A percentile compares a stretch with the other conserved stretches of the same genome.
Evolutionary conservation across 352 stramenopile genomes (phyloP).

Genomic region (Globisporangium iwayamae): DNA sequence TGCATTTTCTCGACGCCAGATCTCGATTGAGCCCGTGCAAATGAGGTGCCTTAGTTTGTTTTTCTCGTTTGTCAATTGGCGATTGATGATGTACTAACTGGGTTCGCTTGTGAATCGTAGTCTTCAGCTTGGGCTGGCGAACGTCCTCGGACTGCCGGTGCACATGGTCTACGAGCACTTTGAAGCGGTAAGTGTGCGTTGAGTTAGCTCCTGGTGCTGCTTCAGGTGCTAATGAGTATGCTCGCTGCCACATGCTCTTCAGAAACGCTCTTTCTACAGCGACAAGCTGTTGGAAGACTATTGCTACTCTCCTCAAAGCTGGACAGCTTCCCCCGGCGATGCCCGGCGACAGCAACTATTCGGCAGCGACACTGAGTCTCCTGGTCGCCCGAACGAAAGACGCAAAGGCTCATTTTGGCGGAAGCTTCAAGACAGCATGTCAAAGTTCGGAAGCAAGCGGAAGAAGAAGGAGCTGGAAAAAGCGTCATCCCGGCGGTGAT

Average conservation of each 20-base stretch:
- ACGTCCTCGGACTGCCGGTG: slow-evolving; percentile 60
- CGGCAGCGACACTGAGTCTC: slow-evolving; percentile 57
- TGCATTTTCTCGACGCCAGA: slow-evolving; percentile 47
- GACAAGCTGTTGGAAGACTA: slow-evolving; percentile 82
- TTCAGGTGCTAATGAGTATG: not conserved
- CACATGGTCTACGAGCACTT: slow-evolving; percentile 74
- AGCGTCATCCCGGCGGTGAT: slow-evolving; percentile 3
- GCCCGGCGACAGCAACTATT: slow-evolving; percentile 67
- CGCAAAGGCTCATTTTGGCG: slow-evolving; percentile 58
- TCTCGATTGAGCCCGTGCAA: slow-evolving; percentile 73
- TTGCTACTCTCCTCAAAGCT: slow-evolving; percentile 82
- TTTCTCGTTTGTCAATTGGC: not conserved
- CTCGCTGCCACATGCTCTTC: not conserved
- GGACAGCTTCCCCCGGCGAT: slow-evolving; percentile 72
- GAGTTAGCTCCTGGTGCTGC: not conserved
- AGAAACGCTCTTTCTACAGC: slow-evolving; percentile 80
- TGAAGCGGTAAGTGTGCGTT: slow-evolving; percentile 45
- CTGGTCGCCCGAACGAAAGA: slow-evolving; percentile 27
- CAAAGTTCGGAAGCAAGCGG: slow-evolving; percentile 56
- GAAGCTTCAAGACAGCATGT: slow-evolving; percentile 68
- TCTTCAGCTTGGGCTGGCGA: slow-evolving; percentile 74
- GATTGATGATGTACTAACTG: slow-evolving; percentile 1
- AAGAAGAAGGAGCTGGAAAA: slow-evolving; percentile 34
- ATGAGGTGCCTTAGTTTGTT: slow-evolving; percentile 51
- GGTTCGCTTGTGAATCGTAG: slow-evolving; percentile 18